These are phyloP conservation scores for Hypericum perforatum DNA, from an alignment of 345 rosid species.

Conservation along the genomic window DNA sequence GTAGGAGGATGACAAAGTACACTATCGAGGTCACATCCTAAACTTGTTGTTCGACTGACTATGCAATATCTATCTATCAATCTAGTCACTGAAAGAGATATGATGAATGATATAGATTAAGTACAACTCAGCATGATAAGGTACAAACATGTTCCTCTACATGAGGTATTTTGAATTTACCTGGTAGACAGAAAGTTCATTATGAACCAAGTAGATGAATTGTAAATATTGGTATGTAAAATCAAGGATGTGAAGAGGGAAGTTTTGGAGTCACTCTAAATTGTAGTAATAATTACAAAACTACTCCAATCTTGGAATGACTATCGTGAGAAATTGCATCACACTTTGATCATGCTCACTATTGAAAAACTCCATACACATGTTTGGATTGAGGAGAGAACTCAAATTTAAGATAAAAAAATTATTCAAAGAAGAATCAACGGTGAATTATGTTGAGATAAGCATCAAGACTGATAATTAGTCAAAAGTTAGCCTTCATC, in stretches of 20 bases:
- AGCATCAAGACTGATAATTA: not conserved
- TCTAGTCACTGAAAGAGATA: not conserved
- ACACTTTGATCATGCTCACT: not conserved
- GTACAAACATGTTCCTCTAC: not conserved
- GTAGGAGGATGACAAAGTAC: not conserved
- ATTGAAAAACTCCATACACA: not conserved
- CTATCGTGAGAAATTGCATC: not conserved
- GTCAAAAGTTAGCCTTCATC: too few relatives aligned
- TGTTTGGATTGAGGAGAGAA: not conserved
- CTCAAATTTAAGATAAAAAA: not conserved
- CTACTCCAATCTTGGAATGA: not conserved
- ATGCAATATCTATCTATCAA: not conserved
- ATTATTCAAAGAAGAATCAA: not conserved
- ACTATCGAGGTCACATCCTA: not conserved
- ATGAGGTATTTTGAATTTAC: too few relatives aligned
- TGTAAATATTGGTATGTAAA: not conserved
- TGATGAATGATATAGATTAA: not conserved
- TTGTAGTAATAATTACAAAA: not conserved
- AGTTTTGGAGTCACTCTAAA: not conserved
- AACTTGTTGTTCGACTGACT: not conserved
- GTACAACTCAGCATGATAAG: not conserved
- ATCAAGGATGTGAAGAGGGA: not conserved
- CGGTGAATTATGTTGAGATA: too few relatives aligned
- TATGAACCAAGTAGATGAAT: conserved; percentile 3
- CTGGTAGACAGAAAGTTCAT: not conserved